A percentile compares a stretch with the other conserved stretches of the same genome.
Evolutionary conservation across 768 basidiomycete genomes (phyloP).

Genomic region (Boletus edulis): DNA sequence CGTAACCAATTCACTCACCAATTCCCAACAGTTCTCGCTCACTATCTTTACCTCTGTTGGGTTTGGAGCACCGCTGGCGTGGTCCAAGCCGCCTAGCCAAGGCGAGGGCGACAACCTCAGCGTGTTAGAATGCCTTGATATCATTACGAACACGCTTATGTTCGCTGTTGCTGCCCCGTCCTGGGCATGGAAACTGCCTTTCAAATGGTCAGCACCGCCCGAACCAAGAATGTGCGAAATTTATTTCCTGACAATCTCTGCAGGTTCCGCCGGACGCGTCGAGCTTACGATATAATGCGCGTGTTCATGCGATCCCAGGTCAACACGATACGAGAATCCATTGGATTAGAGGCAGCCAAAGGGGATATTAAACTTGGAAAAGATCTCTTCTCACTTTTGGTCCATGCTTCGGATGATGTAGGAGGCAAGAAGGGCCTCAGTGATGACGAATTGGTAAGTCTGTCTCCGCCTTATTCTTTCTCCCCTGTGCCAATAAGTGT

Average conservation of each 20-base stretch:
- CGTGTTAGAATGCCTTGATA: slow-evolving; percentile 8
- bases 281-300: slow-evolving; percentile 18
- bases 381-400: slow-evolving; percentile 16
- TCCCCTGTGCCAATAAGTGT: no score
- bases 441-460: slow-evolving; percentile 18
- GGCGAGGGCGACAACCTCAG: slow-evolving; percentile 3
- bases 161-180: slow-evolving; percentile 5
- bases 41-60: slow-evolving; percentile 18
- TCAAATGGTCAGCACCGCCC: slow-evolving; percentile 6
- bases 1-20: neutral
- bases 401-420: slow-evolving; percentile 14
- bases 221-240: no score
- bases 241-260: neutral
- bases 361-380: neutral
- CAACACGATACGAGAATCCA: neutral
- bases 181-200: slow-evolving; percentile 22
- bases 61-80: slow-evolving; percentile 16
- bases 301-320: slow-evolving; percentile 18
- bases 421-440: slow-evolving; percentile 14
- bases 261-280: slow-evolving; percentile 17
- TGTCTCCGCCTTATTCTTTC: no score
- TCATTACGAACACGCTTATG: slow-evolving; percentile 1
- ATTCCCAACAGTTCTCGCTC: slow-evolving; percentile 12
- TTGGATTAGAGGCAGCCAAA: neutral
- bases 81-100: slow-evolving; percentile 1